Conservation (phyloP, 768 basidiomycete species). For the Gymnopilus dilepis region DNA sequence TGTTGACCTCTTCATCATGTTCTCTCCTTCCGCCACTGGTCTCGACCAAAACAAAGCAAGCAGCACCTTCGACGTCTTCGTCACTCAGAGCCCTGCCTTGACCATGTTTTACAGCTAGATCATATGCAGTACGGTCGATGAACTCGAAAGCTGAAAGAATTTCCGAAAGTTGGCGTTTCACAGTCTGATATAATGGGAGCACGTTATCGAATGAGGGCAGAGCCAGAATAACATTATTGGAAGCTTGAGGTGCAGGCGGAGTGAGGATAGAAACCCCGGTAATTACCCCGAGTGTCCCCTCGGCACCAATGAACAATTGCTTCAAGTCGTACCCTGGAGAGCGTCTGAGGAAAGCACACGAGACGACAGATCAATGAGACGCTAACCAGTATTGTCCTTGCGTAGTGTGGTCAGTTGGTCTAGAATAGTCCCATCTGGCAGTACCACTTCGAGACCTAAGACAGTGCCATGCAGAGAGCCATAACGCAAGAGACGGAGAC, state of each 20-base stretch:
- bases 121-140: conserved; percentile 86
- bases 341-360: conserved; percentile 7
- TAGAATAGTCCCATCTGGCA: conserved; percentile 92
- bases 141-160: conserved; percentile 98
- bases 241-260: conserved; percentile 79
- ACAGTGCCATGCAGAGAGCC: conserved; percentile 95
- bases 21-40: conserved; percentile 92
- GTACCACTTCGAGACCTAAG: conserved; percentile 92
- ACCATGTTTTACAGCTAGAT: conserved; percentile 83
- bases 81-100: conserved; percentile 78
- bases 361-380: background rate
- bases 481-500: conserved; percentile 91
- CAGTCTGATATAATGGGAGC: conserved; percentile 80
- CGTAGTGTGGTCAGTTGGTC: conserved; percentile 88
- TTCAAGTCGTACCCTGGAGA: conserved; percentile 93
- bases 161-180: conserved; percentile 86
- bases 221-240: conserved; percentile 91
- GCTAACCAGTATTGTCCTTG: conserved; percentile 93
- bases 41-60: conserved; percentile 92
- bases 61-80: conserved; percentile 75
- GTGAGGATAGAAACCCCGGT: conserved; percentile 96
- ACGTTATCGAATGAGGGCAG: conserved; percentile 88
- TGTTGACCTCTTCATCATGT: conserved; percentile 86
- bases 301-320: conserved; percentile 96
- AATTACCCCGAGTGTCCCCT: conserved; percentile 95